phyloP scores from a whole-genome alignment of 108 stramenopile genomes.

The Nitzschia palea region DNA sequence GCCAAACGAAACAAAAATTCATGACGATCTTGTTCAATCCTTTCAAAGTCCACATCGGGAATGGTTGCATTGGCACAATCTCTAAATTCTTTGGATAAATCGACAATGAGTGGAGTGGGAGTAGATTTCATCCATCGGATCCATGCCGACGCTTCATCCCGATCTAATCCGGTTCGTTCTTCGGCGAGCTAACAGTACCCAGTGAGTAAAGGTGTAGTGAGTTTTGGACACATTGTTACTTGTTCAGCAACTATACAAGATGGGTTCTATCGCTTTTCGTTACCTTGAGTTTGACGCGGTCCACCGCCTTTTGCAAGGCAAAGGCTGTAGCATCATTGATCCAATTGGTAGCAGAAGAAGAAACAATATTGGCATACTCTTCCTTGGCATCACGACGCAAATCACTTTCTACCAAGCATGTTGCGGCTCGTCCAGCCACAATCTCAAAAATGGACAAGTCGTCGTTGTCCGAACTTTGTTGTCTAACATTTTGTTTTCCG shows the following conservation, averaged over 20 bases:
- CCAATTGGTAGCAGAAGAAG: constrained; percentile 70
- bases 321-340: constrained; percentile 67
- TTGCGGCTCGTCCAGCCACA: constrained; percentile 48
- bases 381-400: constrained; percentile 55
- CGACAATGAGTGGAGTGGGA: constrained; percentile 63
- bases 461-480: no score
- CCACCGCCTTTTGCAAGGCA: constrained; percentile 50
- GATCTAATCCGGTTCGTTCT: constrained; percentile 41
- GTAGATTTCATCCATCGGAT: constrained; percentile 77
- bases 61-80: constrained; percentile 38
- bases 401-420: constrained; percentile 64
- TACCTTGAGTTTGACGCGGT: constrained; percentile 43
- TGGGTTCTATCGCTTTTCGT: no score
- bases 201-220: not conserved
- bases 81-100: constrained; percentile 52
- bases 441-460: constrained; percentile 40
- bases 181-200: constrained; percentile 9
- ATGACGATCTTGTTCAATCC: constrained; percentile 43
- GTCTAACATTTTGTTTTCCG: no score
- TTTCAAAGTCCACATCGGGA: constrained; percentile 35
- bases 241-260: no score
- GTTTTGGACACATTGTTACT: no score
- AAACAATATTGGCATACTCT: constrained; percentile 35
- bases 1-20: constrained; percentile 58
- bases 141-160: constrained; percentile 59